A percentile compares a stretch with the other conserved stretches of the same genome.
These are phyloP conservation scores for Epichloe glyceriae DNA, from an alignment of 2,329 filamentous ascomycete species.

Conservation along the genomic window DNA sequence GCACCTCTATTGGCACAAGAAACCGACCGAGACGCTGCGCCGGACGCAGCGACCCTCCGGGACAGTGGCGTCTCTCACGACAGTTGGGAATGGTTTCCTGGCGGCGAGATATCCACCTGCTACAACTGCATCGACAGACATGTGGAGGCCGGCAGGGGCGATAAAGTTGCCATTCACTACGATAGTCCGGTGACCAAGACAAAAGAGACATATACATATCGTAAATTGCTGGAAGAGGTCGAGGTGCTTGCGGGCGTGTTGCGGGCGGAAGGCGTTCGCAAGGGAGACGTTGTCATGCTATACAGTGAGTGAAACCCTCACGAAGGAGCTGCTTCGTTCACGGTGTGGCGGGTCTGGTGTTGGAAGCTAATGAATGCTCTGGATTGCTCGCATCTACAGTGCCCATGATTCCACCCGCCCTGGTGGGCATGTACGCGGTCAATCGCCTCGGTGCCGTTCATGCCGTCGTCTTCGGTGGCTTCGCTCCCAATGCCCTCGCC, in stretches of 20 bases:
- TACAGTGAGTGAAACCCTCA: conserved; percentile 51
- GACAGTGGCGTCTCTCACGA: conserved; percentile 51
- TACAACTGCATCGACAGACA: conserved; percentile 89
- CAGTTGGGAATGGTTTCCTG: conserved; percentile 84
- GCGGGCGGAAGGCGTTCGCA: conserved; percentile 66
- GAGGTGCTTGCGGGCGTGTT: conserved; percentile 71
- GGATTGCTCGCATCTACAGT: conserved; percentile 33
- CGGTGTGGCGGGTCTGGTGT: conserved; percentile 3
- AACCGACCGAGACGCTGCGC: conserved; percentile 50
- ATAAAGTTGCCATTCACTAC: conserved; percentile 65
- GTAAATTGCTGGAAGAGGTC: conserved; percentile 63
- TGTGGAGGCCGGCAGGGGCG: conserved; percentile 65
- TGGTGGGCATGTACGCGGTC: conserved; percentile 77
- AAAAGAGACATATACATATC: conserved; percentile 64
- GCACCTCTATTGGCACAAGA: conserved; percentile 68
- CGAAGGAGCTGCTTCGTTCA: not conserved
- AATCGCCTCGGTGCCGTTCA: conserved; percentile 77
- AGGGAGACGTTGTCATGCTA: conserved; percentile 76
- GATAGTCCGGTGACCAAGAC: conserved; percentile 71
- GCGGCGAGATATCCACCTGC: conserved; percentile 77
- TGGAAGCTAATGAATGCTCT: not conserved
- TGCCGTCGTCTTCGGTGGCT: conserved; percentile 86
- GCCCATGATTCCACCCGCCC: conserved; percentile 86
- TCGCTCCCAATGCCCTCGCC: conserved; percentile 66
- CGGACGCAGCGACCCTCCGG: conserved; percentile 49